Evolutionary conservation across 2,329 filamentous ascomycete genomes (phyloP), one percentile per base, ranked within the genome.

Genomic region (Lachnellula subtilissima): DNA sequence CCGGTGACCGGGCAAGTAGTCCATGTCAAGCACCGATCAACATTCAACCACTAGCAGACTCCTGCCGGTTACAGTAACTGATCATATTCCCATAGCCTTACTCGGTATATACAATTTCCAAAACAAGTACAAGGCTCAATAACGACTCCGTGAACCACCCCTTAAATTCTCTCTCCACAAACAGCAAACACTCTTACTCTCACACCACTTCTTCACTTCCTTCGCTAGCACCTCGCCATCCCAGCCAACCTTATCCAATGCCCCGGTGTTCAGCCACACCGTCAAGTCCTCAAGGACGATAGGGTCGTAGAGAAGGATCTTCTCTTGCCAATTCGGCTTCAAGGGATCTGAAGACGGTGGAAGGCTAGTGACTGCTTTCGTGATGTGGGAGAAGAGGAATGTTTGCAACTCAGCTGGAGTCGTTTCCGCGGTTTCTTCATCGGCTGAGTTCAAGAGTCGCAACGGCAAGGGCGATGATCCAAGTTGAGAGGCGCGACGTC

Each of bases 231-330:
- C 81, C 68, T 89, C 84, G 8, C 78, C 79, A 61, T 89, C 86
- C 64, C 82, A 87, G 0, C 84, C 84, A 0, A 84, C 79, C 3
- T 76, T 75, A 12, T 78, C 78, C 46, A 92, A 72, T 23, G 84
- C 82, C 12, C 87, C 87, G 3, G 79, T 79, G 64, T 96, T 97
- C 15, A 97, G 73, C 88, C 91, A 97, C 0, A 76, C 73, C 0
- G 92, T 82, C 14, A 99, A 75, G 62, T 97, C 91, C 72, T 97
- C 93, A 0, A 97, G 73, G 1, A 94, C 79, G 45, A 99, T 87
- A 0, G 93, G 91, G 65, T 97, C 92, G 69, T 95, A 97, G 69
- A 97, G 83, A 5, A 97, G 76, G 48, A 99, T 97, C 73, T 91
- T 95, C 72, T 97, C 91, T 64, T 95, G 80, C 89, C 92, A 97